Evolutionary conservation across 495 filamentous ascomycete genomes (phyloP), one percentile per base, ranked within the genome.

Genomic region (Aspergillus nidulans): DNA sequence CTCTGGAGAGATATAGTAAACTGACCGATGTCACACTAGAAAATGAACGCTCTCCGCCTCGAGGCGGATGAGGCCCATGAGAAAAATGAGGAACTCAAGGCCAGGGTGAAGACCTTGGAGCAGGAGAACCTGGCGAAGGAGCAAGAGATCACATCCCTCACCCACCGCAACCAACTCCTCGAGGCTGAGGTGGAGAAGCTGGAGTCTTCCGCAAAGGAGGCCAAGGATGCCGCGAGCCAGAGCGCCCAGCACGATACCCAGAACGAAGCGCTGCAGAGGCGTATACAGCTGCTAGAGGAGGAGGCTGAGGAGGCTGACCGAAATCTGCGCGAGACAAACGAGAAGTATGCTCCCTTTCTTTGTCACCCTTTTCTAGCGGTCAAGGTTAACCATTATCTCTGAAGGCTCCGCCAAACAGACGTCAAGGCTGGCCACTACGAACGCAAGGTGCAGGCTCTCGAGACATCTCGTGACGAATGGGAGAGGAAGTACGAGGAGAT

Each of bases 391-490:
- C n/a, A 41, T 48, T 19, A 13, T 52, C 34, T 56, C 51, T 38
- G 40, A 56, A 99, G 94, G 76, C 89, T 97, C 65, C 91, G 95
- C 64, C 92, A 95, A 77, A 97, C 94, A 72, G 94, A 97, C 72
- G 91, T 97, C 76, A 97, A 97, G 79, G 91, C 94, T 69, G 95
- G 92, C 57, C 94, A 99, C 81, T 96, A 91, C 76, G 95, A 97
- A 77, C 95, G 95, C 79, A 97, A 99, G 78, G 94, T 99, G 59
- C 88, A 95, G 70, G 95, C 92, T 62, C 85, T 99, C 59, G 94
- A 99, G 74, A 73, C 79, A 54, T 81, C 90, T 63, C 86, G 88
- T 59, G 90, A 96, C 71, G 79, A 89, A 70, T 96, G 91, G 91
- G 95, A 97, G 79, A 64, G 76, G 73, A 97, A 97, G 79, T 97